A percentile compares a stretch with the other conserved stretches of the same genome.
These are phyloP conservation scores for Drechslerella stenobrocha DNA, from an alignment of 2,329 filamentous ascomycete genomes.

Conservation along the genomic window DNA sequence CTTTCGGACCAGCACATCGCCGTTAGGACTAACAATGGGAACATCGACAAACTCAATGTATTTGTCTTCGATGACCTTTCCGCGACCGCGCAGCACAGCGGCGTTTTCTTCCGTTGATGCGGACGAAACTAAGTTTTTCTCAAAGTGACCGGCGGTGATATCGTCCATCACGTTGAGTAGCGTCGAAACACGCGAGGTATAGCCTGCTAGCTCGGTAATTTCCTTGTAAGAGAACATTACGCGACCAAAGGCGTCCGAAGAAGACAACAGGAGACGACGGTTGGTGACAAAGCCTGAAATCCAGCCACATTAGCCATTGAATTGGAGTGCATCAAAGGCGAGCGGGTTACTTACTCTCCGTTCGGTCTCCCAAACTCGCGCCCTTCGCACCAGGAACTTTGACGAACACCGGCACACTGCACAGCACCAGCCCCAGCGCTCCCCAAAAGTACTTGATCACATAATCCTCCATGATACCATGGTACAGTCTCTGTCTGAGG, in stretches of 20 bases:
- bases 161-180: constrained; percentile 93
- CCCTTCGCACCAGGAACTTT: constrained; percentile 72
- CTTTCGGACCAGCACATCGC: constrained; percentile 82
- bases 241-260: constrained; percentile 91
- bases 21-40: constrained; percentile 94
- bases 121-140: constrained; percentile 94
- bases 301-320: constrained; percentile 57
- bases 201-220: constrained; percentile 91
- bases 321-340: no score
- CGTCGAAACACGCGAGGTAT: constrained; percentile 87
- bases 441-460: constrained; percentile 99
- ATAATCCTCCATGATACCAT: constrained; percentile 99
- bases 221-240: constrained; percentile 99
- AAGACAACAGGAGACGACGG: constrained; percentile 83
- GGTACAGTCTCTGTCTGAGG: constrained; percentile 83
- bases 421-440: constrained; percentile 84
- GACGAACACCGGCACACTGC: constrained; percentile 94
- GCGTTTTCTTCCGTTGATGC: constrained; percentile 80
- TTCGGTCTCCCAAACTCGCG: constrained; percentile 60
- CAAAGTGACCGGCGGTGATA: constrained; percentile 83
- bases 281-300: constrained; percentile 76
- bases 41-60: constrained; percentile 86
- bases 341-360: constrained; percentile 60
- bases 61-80: constrained; percentile 76
- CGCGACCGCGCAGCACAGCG: constrained; percentile 77